These are phyloP conservation scores for Pythium phragmitis DNA, from an alignment of 352 stramenopile genomes.

Conservation along the genomic window DNA sequence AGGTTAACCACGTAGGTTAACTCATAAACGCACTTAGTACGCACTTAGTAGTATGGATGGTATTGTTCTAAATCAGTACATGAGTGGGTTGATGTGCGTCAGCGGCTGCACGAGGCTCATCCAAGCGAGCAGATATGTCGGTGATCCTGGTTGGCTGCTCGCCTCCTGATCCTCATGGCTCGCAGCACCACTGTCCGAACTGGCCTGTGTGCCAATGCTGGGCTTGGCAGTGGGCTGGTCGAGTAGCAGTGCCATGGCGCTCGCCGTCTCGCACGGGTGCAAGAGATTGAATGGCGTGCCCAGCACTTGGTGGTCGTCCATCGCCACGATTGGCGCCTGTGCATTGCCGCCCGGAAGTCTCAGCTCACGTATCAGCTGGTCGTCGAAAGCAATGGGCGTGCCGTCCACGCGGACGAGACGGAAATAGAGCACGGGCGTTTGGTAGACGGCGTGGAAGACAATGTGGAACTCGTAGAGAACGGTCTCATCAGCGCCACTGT, in stretches of 20 bases:
- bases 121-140: slow-evolving; percentile 63
- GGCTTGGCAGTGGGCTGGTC: slow-evolving; percentile 7
- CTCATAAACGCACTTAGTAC: slow-evolving; percentile 12
- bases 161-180: background rate
- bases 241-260: slow-evolving; percentile 64
- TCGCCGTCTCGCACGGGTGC: slow-evolving; percentile 76
- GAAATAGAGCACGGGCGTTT: slow-evolving; percentile 77
- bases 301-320: slow-evolving; percentile 72
- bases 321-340: slow-evolving; percentile 40
- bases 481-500: slow-evolving; percentile 16
- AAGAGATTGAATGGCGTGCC: slow-evolving; percentile 69
- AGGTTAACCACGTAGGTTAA: background rate
- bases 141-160: background rate
- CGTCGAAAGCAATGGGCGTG: slow-evolving; percentile 25
- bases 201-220: background rate
- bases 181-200: background rate
- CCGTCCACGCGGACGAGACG: slow-evolving; percentile 41
- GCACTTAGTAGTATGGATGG: slow-evolving; percentile 10
- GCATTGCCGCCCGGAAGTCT: slow-evolving; percentile 38
- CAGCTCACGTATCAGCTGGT: slow-evolving; percentile 6
- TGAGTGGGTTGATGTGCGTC: slow-evolving; percentile 46
- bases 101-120: slow-evolving; percentile 73
- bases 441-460: slow-evolving; percentile 76
- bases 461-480: slow-evolving; percentile 80
- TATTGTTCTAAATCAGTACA: slow-evolving; percentile 26